Conservation (phyloP, 2,329 filamentous ascomycete genomes). For the Fusarium oxysporum region DNA sequence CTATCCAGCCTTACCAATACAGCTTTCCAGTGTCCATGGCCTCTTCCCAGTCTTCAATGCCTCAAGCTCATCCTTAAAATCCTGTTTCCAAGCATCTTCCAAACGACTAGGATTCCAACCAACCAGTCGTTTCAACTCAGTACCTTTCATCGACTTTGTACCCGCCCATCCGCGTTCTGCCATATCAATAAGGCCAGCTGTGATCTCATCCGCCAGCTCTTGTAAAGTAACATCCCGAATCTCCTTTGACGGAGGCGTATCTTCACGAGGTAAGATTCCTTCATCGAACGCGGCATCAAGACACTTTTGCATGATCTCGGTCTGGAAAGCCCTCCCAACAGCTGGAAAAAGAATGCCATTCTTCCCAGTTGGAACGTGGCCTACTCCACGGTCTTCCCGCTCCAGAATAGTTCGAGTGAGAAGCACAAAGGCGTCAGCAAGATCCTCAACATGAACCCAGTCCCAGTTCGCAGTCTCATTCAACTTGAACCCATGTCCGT, state of each 20-base stretch:
- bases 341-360: background rate
- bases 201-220: conserved; percentile 16
- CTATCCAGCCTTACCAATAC: background rate
- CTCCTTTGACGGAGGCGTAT: background rate
- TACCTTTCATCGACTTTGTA: conserved; percentile 14
- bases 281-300: background rate
- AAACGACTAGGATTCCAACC: background rate
- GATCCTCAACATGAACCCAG: background rate
- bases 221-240: background rate
- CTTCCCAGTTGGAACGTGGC: background rate
- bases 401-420: background rate
- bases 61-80: background rate
- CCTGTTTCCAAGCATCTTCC: background rate
- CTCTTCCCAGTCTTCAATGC: background rate
- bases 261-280: background rate
- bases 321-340: background rate
- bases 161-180: conserved; percentile 19
- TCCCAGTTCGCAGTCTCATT: background rate
- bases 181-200: conserved; percentile 8
- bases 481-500: background rate
- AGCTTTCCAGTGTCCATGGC: background rate
- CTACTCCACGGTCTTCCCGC: background rate
- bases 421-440: background rate
- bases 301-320: background rate
- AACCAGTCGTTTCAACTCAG: background rate